Evolutionary conservation across 1,139 yeast species (phyloP), one percentile per base, ranked within the genome.

Genomic region (Debaryomyces robertsiae): DNA sequence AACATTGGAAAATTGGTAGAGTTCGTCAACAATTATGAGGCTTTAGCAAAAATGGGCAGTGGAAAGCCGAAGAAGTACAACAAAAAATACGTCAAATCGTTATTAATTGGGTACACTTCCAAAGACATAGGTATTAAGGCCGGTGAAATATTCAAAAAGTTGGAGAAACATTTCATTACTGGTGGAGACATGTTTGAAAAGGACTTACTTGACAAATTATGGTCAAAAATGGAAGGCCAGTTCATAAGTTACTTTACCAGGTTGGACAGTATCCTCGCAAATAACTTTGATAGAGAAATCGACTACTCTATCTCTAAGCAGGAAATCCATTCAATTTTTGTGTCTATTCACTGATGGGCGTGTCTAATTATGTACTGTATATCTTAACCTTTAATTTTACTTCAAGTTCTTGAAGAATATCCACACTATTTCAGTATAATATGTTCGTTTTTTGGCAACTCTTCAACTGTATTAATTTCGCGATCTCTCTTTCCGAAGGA

Each of bases 61-160:
- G 73, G 83, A 1, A 76, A 73, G 47, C 79, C 84, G 46, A 84
- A 82, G 49, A 82, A 84, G 18, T 83, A 81, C 50, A 82, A 79
- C 46, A 75, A 76, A 51, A 74, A 79, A 38, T 74, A 78, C 17
- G 65, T 88, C 45, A 79, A 75, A 47, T 75, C 82, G 28, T 67
- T 86, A 15, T 59, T 85, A 28, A 58, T 73, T 1, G 73, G 74
- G 3, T 82, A 81, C 53, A 80, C 85, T 9, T 60, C 75, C 2
- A 76, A 74, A 45, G 94, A 85, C 40, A 65, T 90, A 24, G 63
- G 73, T 18, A 60, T 65, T 27, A 78, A 83, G 31, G 79, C 84
- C 3, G 74, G 72, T 10, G 79, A 76, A 22, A 67, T 88, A 27
- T 75, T 78, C 41, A 67, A 67, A 41, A 77, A 81, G 32, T 75